Evolutionary conservation across 768 basidiomycete genomes (phyloP).

Genomic region (Lentinus brumalis): DNA sequence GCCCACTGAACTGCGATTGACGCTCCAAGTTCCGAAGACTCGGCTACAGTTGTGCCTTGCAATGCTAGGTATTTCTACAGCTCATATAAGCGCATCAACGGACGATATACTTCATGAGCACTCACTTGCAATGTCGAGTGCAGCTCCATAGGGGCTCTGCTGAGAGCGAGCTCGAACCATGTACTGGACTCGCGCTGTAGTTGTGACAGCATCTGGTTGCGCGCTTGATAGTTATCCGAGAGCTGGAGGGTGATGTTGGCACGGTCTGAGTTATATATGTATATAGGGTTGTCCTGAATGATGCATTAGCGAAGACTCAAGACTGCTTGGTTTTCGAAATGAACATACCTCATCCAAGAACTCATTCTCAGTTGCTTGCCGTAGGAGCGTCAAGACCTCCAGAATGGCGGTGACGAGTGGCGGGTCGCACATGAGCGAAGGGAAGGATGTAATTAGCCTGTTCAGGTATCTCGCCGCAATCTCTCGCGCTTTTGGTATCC

Average conservation of each 20-base stretch:
- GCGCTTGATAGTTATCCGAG: constrained; percentile 81
- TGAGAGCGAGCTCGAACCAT: constrained; percentile 88
- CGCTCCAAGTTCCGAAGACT: constrained; percentile 87
- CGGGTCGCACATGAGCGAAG: constrained; percentile 91
- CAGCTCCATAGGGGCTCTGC: constrained; percentile 88
- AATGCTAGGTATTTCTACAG: constrained; percentile 85
- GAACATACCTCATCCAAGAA: constrained; percentile 78
- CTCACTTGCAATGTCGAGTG: constrained; percentile 89
- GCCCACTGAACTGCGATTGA: constrained; percentile 87
- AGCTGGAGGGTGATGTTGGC: constrained; percentile 75
- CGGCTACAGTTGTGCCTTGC: constrained; percentile 66
- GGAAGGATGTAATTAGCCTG: constrained; percentile 86
- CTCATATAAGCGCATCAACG: neutral
- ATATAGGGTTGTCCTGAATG: constrained; percentile 81
- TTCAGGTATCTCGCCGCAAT: constrained; percentile 84
- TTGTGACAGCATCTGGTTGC: constrained; percentile 81
- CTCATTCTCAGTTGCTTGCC: constrained; percentile 88
- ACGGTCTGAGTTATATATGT: constrained; percentile 80
- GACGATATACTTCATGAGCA: constrained; percentile 1
- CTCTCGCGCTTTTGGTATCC: constrained; percentile 78
- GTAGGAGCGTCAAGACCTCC: constrained; percentile 87
- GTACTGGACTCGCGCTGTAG: constrained; percentile 70
- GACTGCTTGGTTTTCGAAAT: neutral
- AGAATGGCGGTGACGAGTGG: constrained; percentile 86
- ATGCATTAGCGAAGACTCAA: neutral